phyloP scores from a whole-genome alignment of 306 rosid species.

The Casuarina cunninghamiana region DNA sequence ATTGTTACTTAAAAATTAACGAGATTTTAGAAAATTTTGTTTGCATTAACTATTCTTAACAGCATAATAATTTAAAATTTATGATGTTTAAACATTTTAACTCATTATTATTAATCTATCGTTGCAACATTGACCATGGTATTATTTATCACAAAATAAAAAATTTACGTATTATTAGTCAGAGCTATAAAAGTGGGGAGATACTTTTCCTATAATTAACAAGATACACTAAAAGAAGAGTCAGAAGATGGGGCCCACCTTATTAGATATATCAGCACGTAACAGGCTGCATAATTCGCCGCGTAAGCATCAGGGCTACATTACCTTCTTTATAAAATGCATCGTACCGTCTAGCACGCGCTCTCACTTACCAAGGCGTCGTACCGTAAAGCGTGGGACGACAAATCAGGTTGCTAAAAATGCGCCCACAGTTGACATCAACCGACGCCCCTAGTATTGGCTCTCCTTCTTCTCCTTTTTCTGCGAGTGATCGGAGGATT shows the following conservation, averaged over 20 bases:
- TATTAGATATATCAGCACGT: background rate
- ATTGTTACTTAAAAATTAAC: too few relatives aligned
- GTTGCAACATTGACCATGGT: too few relatives aligned
- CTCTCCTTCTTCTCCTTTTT: conserved; percentile 15
- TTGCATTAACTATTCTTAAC: too few relatives aligned
- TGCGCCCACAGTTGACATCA: conserved; percentile 69
- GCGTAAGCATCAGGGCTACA: background rate
- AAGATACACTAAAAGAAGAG: background rate
- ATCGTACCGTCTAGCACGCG: background rate
- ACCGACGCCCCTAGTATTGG: conserved; percentile 18
- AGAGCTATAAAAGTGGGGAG: too few relatives aligned
- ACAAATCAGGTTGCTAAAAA: conserved; percentile 4
- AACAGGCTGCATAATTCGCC: background rate
- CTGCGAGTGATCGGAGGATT: conserved; percentile 65
- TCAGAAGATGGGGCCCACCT: background rate
- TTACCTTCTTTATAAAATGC: background rate
- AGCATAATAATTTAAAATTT: too few relatives aligned
- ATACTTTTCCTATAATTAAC: too few relatives aligned
- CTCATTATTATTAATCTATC: too few relatives aligned
- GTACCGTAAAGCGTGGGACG: background rate
- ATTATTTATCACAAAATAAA: too few relatives aligned
- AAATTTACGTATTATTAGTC: too few relatives aligned
- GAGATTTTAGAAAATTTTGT: too few relatives aligned
- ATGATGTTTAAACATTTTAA: too few relatives aligned
- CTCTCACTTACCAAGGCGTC: background rate